Percentiles rank a stretch among this genome's conserved stretches.
phyloP scores from a whole-genome alignment of 2,329 filamentous ascomycete genomes.

The Emmonsiellopsis sp. region DNA sequence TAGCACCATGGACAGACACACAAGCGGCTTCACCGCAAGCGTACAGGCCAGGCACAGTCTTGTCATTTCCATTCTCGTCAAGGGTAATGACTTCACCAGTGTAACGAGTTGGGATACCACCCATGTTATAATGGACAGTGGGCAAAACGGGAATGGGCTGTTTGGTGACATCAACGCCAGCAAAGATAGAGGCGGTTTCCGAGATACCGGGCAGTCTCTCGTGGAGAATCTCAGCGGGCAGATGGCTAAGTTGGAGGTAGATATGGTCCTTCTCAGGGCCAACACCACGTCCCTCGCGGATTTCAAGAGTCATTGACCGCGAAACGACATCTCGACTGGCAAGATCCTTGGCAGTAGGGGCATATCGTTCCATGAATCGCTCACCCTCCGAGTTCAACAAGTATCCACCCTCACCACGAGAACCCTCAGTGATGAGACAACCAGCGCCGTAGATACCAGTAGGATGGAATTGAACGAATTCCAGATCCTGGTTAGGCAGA shows the following conservation, averaged over 20 bases:
- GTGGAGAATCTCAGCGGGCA: conserved; percentile 83
- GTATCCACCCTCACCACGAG: conserved; percentile 96
- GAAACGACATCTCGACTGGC: conserved; percentile 93
- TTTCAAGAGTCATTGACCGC: conserved; percentile 96
- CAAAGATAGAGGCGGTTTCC: conserved; percentile 94
- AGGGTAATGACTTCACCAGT: conserved; percentile 91
- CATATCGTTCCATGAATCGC: conserved; percentile 98
- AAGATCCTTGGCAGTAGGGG: conserved; percentile 94
- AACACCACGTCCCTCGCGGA: conserved; percentile 93
- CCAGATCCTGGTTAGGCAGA: conserved; percentile 96
- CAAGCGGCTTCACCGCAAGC: conserved; percentile 96
- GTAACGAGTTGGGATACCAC: conserved; percentile 95
- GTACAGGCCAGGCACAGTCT: conserved; percentile 89
- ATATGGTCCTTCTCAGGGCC: conserved; percentile 97
- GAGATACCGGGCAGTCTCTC: conserved; percentile 98
- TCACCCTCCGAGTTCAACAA: conserved; percentile 96
- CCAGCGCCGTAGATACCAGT: conserved; percentile 98
- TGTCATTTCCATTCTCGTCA: conserved; percentile 76
- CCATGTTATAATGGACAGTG: conserved; percentile 99
- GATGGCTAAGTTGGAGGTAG: conserved; percentile 92
- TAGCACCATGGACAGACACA: conserved; percentile 96
- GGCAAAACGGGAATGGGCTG: conserved; percentile 94
- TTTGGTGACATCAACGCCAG: conserved; percentile 93
- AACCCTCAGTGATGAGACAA: conserved; percentile 94
- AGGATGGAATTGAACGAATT: conserved; percentile 99